Base-by-base conservation (phyloP, 352 stramenopile genomes). In the Phytophthora lateralis region DNA sequence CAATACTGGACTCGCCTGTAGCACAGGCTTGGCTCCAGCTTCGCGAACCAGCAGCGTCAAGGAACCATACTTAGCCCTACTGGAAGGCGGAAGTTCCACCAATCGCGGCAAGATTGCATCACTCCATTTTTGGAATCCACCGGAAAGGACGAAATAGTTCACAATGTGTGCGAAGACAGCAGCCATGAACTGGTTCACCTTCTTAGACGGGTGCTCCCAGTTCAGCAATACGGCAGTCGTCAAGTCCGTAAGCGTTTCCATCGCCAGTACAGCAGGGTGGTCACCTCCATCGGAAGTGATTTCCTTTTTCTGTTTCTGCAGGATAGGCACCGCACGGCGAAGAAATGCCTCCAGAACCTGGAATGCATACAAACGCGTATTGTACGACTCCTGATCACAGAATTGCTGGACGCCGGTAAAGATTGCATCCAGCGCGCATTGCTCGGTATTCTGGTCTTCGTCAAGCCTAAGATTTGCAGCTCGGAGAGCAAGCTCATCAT, bases 151-250 rank as follows among this genome's bases (percentile, higher is more conserved):
- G 17, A 84, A 79, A 53, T 88, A 88, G 48, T 76, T 72, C 17
- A 94, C 80, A 17, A 93, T 76, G 29, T 92, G 82, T 7, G 72
- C 73, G 50, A 95, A 95, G 55, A 95, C 81, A n/a, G 67, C 60
- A 53, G 83, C 71, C 85, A 95, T 93, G 34, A 93, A 93, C 69
- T 95, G 85, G 49, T 95, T 93, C 44, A 95, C 82, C 24, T 86
- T 86, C 69, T 93, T 95, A 15, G 83, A 88, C 34, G 82, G 83
- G 50, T 95, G 85, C 44, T 93, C 85, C 85, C 85, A 95, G 68
- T 95, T 92, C 43, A 91, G 66, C 44, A 95, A 37, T 14, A 95
- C 65, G 0, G 78, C 64, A 43, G 73, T 72, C 15, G 84, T 89
- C 21, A 94, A 51, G 21, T 55, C 73, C 0, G 68, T 68, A 24